Percentiles rank a stretch among this genome's conserved stretches.
Conservation (phyloP, 1,284 basidiomycete genomes). For the Exobasidium cylindrosporum region DNA sequence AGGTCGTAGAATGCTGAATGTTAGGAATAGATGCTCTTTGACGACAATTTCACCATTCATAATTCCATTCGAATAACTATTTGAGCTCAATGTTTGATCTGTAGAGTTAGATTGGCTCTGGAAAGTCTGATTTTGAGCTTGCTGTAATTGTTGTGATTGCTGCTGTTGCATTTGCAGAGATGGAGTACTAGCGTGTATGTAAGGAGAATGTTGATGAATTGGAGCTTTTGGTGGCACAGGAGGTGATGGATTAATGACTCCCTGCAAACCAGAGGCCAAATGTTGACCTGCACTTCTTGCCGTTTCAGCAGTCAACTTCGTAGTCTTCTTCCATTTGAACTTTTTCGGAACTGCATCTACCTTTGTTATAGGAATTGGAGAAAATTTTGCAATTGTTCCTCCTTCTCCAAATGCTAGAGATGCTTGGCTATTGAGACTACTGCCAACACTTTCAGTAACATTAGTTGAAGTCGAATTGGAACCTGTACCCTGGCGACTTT, state of each 20-base stretch:
- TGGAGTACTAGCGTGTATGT: background rate
- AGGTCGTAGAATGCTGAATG: slow-evolving; percentile 80
- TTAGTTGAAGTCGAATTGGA: background rate
- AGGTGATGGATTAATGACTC: slow-evolving; percentile 16
- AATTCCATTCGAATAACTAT: background rate
- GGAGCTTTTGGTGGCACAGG: slow-evolving; percentile 25
- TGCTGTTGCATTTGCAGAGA: background rate
- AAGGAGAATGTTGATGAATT: background rate
- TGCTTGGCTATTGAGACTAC: background rate
- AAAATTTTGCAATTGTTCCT: background rate
- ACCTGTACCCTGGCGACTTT: slow-evolving; percentile 10
- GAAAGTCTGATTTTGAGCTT: background rate
- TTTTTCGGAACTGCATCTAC: slow-evolving; percentile 58
- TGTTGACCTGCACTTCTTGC: slow-evolving; percentile 22
- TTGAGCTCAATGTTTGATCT: background rate
- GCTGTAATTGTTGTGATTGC: slow-evolving; percentile 2
- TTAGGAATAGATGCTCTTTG: slow-evolving; percentile 78
- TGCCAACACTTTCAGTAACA: background rate
- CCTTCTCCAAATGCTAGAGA: background rate
- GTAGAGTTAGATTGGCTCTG: background rate
- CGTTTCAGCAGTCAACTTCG: slow-evolving; percentile 35
- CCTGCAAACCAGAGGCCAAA: slow-evolving; percentile 9
- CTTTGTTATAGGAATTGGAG: slow-evolving; percentile 22
- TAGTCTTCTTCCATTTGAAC: slow-evolving; percentile 62
- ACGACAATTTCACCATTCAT: slow-evolving; percentile 22